Base-by-base conservation (phyloP, 441 rosid species). In the Gossypium trilobum region DNA sequence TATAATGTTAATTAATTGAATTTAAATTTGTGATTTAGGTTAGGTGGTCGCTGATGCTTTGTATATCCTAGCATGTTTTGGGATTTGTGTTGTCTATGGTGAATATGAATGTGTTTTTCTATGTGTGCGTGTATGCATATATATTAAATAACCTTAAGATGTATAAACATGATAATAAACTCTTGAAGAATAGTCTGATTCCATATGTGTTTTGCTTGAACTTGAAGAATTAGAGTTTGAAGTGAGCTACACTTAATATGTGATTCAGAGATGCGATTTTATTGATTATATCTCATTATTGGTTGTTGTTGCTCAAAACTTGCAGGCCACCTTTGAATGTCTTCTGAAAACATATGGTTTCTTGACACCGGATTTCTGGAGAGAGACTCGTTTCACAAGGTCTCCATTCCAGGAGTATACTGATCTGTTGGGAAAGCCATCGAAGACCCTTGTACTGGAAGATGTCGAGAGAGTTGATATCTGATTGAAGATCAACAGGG, bases 301-400 rank as follows among this genome's bases (percentile, higher is more conserved):
- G 29, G 7, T 25, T 23, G 3, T 1, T 5, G 4, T 31, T 56
- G 11, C 27, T 3, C 11, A 16, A 17, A 72, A 51, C 2, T 29
- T 75, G 74, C 85, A 86, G 90, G 87, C 90, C 2, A 83, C 90
- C 1, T 87, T 83, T 71, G 90, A 85, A 1, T 82, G 87, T 50
- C 81, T 87, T 31, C 46, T 85, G 79, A 84, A 85, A 72, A 87
- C 91, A 0, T 87, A 85, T 3, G 89, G 89, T 11, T 85, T 87
- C 87, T 80, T 87, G 71, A 85, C 91, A 1, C 91, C 91, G 0
- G 91, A 82, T 55, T 85, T 87, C 66, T 87, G 91, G 91, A 85
- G 54, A 78, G 89, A 85, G 58, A 84, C 89, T 1, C 83, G 79
- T 57, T 84, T 82, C 77, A 73, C 80, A 16, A 85, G 66, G 72